Percentiles rank a stretch among this genome's conserved stretches.
Evolutionary conservation across 2,329 filamentous ascomycete genomes (phyloP).

Genomic region (Amylocarpus encephaloides): DNA sequence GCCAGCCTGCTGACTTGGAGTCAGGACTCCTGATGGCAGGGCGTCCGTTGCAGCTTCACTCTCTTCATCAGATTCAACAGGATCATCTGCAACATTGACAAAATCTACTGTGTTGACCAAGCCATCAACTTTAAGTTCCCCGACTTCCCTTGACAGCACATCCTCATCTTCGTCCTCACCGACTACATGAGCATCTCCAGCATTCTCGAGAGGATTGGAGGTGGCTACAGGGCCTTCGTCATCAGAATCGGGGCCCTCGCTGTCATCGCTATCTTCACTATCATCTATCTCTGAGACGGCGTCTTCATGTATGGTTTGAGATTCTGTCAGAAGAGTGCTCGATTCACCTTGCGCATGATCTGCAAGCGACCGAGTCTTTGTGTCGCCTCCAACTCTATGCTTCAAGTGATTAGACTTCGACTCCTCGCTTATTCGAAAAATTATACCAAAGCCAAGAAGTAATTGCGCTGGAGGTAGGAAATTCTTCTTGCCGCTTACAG

Average conservation of each 20-base stretch:
- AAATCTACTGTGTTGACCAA: slow-evolving; percentile 15
- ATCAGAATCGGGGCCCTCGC: slow-evolving; percentile 22
- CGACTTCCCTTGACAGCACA: slow-evolving; percentile 19
- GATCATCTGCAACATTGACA: slow-evolving; percentile 30
- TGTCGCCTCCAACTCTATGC: slow-evolving; percentile 51
- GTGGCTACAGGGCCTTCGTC: slow-evolving; percentile 23
- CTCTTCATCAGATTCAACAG: slow-evolving; percentile 31
- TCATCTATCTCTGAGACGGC: slow-evolving; percentile 7
- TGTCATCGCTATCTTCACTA: slow-evolving; percentile 15
- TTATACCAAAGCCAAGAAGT: slow-evolving; percentile 76
- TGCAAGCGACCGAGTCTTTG: background rate
- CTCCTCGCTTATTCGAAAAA: slow-evolving; percentile 85
- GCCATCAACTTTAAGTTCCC: slow-evolving; percentile 11
- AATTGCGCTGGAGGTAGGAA: slow-evolving; percentile 82
- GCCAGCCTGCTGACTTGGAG: slow-evolving; percentile 24
- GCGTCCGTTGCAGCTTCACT: slow-evolving; percentile 5
- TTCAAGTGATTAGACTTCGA: slow-evolving; percentile 76
- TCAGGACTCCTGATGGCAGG: slow-evolving; percentile 13
- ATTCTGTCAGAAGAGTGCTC: background rate
- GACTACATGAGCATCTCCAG: slow-evolving; percentile 9
- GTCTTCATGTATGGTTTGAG: background rate
- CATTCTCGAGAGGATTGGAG: slow-evolving; percentile 21
- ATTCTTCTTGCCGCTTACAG: slow-evolving; percentile 81
- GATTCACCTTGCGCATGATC: background rate
- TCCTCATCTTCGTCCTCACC: slow-evolving; percentile 23